Conservation (phyloP, 768 basidiomycete genomes). For the Lentinula lateritia region DNA sequence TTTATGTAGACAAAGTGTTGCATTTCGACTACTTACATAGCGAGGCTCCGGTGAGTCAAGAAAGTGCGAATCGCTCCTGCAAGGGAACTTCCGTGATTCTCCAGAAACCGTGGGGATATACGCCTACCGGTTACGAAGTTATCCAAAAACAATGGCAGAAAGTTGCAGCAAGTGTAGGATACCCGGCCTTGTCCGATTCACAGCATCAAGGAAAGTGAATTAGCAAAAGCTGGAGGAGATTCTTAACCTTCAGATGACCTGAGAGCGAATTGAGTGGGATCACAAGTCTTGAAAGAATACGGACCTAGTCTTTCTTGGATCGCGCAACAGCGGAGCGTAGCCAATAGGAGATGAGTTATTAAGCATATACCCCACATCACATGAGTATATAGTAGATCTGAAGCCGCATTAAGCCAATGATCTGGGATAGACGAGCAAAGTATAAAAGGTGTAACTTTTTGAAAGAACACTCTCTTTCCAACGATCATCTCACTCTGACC, state of each 20-base stretch:
- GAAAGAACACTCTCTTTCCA: background rate
- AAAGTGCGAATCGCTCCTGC: background rate
- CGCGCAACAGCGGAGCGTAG: background rate
- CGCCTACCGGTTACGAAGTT: background rate
- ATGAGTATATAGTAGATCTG: background rate
- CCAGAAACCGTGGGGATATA: background rate
- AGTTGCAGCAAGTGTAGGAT: background rate
- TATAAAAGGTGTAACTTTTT: background rate
- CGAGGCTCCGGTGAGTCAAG: too few relatives aligned
- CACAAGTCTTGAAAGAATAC: background rate
- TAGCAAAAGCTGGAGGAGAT: background rate
- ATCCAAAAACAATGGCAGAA: background rate
- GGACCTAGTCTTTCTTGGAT: background rate
- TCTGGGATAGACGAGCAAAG: background rate
- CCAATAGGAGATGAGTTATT: background rate
- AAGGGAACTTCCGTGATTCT: background rate
- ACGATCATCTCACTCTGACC: conserved; percentile 7
- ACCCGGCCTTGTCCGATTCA: background rate
- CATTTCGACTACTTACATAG: too few relatives aligned
- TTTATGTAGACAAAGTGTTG: too few relatives aligned
- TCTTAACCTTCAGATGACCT: background rate
- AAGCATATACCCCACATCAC: background rate
- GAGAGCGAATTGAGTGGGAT: background rate
- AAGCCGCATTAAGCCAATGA: background rate
- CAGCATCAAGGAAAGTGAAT: background rate